Conservation (phyloP, 768 basidiomycete genomes). For the Mycena indigotica region DNA sequence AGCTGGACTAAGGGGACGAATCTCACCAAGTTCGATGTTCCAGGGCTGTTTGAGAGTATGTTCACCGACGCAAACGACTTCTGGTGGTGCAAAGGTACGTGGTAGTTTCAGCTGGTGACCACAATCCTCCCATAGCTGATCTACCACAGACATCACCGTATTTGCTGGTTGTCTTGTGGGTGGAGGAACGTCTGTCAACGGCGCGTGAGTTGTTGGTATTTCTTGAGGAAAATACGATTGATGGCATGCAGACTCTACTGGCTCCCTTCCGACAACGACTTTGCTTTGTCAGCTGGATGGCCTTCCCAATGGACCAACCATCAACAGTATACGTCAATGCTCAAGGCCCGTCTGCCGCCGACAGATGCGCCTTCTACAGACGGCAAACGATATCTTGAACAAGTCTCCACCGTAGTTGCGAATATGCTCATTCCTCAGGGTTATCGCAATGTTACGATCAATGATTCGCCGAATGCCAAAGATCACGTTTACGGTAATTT, state of each 20-base stretch:
- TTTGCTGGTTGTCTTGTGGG: conserved; percentile 69
- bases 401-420: conserved; percentile 33
- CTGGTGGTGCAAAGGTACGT: conserved; percentile 65
- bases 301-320: conserved; percentile 42
- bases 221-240: not conserved
- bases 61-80: conserved; percentile 58
- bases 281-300: conserved; percentile 40
- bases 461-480: conserved; percentile 40
- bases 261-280: conserved; percentile 32
- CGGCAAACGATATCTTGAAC: conserved; percentile 43
- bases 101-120: not conserved
- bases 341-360: conserved; percentile 39
- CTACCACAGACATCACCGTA: conserved; percentile 54
- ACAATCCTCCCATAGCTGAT: not conserved
- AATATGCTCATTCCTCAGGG: conserved; percentile 37
- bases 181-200: conserved; percentile 66
- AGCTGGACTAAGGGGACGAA: conserved; percentile 49
- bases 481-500: conserved; percentile 34
- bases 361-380: conserved; percentile 44
- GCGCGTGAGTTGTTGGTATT: conserved; percentile 45
- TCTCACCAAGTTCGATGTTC: conserved; percentile 66
- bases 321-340: conserved; percentile 32
- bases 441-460: conserved; percentile 40
- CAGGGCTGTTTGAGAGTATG: conserved; percentile 67
- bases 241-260: conserved; percentile 23